Base-by-base conservation (phyloP, 129 eudicot species). In the Kitagawia praeruptora region DNA sequence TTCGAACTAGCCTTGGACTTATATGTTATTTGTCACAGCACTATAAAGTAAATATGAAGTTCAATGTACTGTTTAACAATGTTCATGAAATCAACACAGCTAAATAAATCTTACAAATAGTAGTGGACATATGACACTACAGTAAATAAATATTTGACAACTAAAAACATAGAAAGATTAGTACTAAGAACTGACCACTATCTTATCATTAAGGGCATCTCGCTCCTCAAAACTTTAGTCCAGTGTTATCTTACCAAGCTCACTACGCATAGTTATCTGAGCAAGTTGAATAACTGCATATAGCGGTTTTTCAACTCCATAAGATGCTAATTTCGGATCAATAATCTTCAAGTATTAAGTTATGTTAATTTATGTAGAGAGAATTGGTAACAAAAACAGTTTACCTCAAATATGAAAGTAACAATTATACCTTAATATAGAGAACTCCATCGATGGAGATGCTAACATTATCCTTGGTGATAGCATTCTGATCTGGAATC, bases 221-320 rank as follows among this genome's bases (percentile, higher is more conserved):
- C 99, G 84, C 78, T 95, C 99, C 87, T 92, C 97, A 82, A 95
- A 95, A 7, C 96, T 95, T 83, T 95, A 90, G 88, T 95, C 99
- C 15, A 87, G 85, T 4, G 96, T 90, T 83, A 95, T 90, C 83
- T 95, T 95, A 75, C 99, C 97, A 67, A 95, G 91, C 81, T 91
- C 97, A 87, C 99, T 95, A 15, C 97, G 92, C 99, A 95, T 95
- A 51, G 96, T 91, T n/a, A 96, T 92, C 84, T 95, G 99, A 5
- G 99, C 97, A 31, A 95, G 93, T 82, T 92, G 99, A 81, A 88
- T 89, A 58, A 95, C 94, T 2, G 97, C 99, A 85, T 80, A 90
- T 12, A 92, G 80, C 18, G 93, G 97, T 80, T 92, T 90, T 80
- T 92, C 93, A 38, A 90, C 97, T 4, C 99, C 97, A 78, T 95